Percentiles rank a stretch among this genome's conserved stretches.
phyloP scores from a whole-genome alignment of 2,329 filamentous ascomycete species.

The Emergomyces pasteurianus region DNA sequence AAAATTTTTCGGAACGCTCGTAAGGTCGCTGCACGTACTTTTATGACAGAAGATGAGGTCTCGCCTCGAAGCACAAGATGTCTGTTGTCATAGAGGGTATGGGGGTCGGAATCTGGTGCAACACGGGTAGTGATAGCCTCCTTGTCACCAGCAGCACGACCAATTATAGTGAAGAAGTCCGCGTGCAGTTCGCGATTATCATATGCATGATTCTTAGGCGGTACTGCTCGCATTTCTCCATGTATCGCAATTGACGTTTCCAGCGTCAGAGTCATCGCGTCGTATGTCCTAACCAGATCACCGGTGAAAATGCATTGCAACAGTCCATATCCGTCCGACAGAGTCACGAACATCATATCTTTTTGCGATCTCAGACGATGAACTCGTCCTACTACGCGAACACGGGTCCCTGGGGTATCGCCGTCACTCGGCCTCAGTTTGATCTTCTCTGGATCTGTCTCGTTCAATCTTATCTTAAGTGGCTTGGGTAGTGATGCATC shows the following conservation, averaged over 20 bases:
- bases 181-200: constrained; percentile 79
- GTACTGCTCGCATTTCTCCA: constrained; percentile 74
- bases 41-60: constrained; percentile 71
- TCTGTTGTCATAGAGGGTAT: constrained; percentile 66
- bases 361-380: constrained; percentile 74
- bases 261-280: constrained; percentile 70
- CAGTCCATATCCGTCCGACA: constrained; percentile 71
- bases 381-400: constrained; percentile 71
- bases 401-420: constrained; percentile 53
- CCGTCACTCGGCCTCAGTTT: constrained; percentile 41
- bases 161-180: constrained; percentile 75
- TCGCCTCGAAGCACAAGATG: constrained; percentile 81
- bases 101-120: constrained; percentile 54
- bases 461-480: constrained; percentile 62
- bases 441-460: constrained; percentile 50
- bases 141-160: constrained; percentile 69
- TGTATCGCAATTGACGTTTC: constrained; percentile 78
- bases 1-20: constrained; percentile 69
- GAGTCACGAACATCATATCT: constrained; percentile 73
- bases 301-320: constrained; percentile 77
- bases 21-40: constrained; percentile 71
- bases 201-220: constrained; percentile 63
- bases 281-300: constrained; percentile 80
- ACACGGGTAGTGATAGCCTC: constrained; percentile 84
- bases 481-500: constrained; percentile 62